Conservation (phyloP, 192 early-diverging fungal species). For the Thamnidium elegans region DNA sequence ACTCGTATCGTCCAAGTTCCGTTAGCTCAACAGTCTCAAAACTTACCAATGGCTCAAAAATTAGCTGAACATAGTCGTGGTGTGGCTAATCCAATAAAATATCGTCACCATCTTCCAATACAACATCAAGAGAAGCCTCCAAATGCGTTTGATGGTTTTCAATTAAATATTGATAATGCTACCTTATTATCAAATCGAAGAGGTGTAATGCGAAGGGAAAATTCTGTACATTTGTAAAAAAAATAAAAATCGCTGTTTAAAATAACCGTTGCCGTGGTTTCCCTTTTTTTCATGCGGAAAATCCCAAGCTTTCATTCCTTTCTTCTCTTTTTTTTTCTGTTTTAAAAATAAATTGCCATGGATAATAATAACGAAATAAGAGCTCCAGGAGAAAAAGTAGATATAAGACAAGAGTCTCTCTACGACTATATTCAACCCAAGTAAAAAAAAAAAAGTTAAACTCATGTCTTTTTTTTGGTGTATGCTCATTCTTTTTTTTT, state of each 20-base stretch:
- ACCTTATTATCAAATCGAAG: slow-evolving; percentile 14
- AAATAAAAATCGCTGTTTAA: too few species aligned
- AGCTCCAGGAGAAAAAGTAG: slow-evolving; percentile 15
- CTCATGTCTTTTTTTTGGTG: too few species aligned
- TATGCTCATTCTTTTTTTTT: background rate
- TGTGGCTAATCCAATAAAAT: background rate
- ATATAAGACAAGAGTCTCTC: slow-evolving; percentile 1
- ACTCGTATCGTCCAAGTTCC: background rate
- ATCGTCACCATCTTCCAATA: background rate
- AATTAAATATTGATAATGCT: slow-evolving; percentile 9
- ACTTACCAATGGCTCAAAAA: slow-evolving; percentile 2
- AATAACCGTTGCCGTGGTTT: too few species aligned
- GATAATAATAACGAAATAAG: slow-evolving; percentile 2
- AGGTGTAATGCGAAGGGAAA: background rate
- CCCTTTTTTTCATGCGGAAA: too few species aligned
- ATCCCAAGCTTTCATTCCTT: too few species aligned
- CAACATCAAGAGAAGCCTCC: background rate
- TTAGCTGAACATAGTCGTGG: slow-evolving; percentile 9
- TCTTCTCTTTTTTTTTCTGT: too few species aligned
- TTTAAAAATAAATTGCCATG: too few species aligned
- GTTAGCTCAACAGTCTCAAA: background rate
- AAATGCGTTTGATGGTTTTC: slow-evolving; percentile 5
- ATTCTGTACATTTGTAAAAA: too few species aligned
- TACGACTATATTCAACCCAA: slow-evolving; percentile 7
- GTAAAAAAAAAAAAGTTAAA: background rate